phyloP scores from a whole-genome alignment of 306 rosid species.

The Fagus crenata region DNA sequence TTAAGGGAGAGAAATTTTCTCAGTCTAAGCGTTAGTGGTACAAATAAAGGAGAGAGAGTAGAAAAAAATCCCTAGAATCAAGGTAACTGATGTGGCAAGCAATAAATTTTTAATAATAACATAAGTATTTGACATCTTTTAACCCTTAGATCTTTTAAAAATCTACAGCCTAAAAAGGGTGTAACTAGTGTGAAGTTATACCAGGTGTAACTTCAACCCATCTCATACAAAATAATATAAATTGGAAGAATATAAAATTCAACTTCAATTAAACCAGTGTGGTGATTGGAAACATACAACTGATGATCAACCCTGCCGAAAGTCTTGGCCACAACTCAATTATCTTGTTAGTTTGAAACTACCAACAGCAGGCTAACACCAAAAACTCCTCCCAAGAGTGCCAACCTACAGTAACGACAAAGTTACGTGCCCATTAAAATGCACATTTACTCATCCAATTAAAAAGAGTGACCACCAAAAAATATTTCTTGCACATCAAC shows the following conservation, averaged over 20 bases:
- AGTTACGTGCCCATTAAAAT: neutral
- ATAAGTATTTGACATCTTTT: no score
- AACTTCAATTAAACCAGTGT: neutral
- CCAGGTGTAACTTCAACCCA: neutral
- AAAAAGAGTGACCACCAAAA: neutral
- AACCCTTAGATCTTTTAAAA: no score
- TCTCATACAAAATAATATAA: neutral
- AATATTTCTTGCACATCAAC: neutral
- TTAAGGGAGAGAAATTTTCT: no score
- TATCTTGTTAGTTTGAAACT: constrained; percentile 8
- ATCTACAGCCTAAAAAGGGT: no score
- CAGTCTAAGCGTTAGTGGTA: no score
- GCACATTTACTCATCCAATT: neutral
- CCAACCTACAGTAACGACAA: neutral
- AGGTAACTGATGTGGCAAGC: no score
- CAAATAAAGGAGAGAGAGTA: no score
- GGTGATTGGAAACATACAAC: constrained; percentile 30
- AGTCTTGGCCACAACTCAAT: constrained; percentile 11
- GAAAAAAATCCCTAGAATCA: no score
- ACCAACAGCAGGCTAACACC: neutral
- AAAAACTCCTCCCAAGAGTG: constrained; percentile 2
- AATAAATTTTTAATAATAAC: no score
- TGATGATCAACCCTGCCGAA: constrained; percentile 10
- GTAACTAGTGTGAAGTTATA: no score
- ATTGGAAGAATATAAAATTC: neutral